phyloP scores from a whole-genome alignment of 108 stramenopile species.

The Conticribra guillardii region DNA sequence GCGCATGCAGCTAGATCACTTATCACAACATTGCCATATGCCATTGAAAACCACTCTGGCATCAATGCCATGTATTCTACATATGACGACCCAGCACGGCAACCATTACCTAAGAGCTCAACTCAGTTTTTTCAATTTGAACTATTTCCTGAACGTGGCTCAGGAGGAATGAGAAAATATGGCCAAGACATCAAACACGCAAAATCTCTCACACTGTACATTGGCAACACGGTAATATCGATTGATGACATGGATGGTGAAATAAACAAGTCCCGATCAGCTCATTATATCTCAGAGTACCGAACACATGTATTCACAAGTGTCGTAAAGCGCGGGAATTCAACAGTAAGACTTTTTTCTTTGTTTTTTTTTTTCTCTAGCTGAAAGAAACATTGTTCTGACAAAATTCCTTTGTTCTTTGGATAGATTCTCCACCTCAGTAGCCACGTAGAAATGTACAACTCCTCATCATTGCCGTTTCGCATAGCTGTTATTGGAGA shows the following conservation, averaged over 20 bases:
- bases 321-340: slow-evolving; percentile 77
- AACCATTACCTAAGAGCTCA: slow-evolving; percentile 42
- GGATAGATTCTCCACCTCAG: slow-evolving; percentile 73
- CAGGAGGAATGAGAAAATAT: slow-evolving; percentile 74
- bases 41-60: slow-evolving; percentile 75
- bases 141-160: slow-evolving; percentile 63
- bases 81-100: slow-evolving; percentile 19
- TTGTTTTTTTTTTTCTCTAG: neutral
- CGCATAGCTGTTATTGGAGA: slow-evolving; percentile 44
- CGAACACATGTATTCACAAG: slow-evolving; percentile 52
- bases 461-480: slow-evolving; percentile 69
- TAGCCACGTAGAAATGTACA: slow-evolving; percentile 71
- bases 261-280: slow-evolving; percentile 46
- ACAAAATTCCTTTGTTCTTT: no score
- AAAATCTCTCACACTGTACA: slow-evolving; percentile 59
- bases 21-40: slow-evolving; percentile 77
- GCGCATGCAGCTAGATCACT: slow-evolving; percentile 72
- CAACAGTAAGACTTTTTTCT: slow-evolving; percentile 57
- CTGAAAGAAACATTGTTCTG: no score
- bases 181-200: slow-evolving; percentile 76
- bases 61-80: slow-evolving; percentile 54
- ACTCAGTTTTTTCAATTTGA: slow-evolving; percentile 85
- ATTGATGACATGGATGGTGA: slow-evolving; percentile 63
- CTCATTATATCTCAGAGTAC: slow-evolving; percentile 52
- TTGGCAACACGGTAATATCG: slow-evolving; percentile 43